A percentile compares a stretch with the other conserved stretches of the same genome.
phyloP scores from a whole-genome alignment of 108 stramenopile genomes.

The Aurantiochytrium sp. region DNA sequence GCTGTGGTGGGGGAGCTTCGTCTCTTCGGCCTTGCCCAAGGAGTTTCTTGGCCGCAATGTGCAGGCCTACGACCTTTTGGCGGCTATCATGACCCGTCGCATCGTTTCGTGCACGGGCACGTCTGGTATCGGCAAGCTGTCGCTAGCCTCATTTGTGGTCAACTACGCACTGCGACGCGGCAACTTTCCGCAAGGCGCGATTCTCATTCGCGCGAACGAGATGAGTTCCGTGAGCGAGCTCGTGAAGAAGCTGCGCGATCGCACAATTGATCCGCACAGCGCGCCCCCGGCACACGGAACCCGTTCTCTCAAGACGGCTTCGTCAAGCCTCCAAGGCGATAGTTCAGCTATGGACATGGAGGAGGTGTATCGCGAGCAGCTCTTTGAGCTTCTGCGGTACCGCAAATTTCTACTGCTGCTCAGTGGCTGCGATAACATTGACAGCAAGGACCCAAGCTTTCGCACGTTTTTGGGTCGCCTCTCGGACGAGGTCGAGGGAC shows the following conservation, averaged over 20 bases:
- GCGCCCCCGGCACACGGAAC: not conserved
- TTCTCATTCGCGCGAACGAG: not conserved
- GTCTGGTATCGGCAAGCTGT: constrained; percentile 64
- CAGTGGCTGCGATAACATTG: not conserved
- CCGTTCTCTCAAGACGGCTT: not conserved
- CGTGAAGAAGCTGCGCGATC: not conserved
- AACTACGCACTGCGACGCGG: constrained; percentile 46
- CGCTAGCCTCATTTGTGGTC: constrained; percentile 57
- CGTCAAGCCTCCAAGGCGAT: not conserved
- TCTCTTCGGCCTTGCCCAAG: constrained; percentile 63
- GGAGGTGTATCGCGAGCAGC: not conserved
- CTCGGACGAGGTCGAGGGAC: not conserved
- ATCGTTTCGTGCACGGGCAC: constrained; percentile 62
- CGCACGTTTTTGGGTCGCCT: not conserved
- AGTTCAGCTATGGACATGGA: not conserved
- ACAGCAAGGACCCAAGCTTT: not conserved
- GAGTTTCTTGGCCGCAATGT: constrained; percentile 72
- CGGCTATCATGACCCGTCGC: constrained; percentile 43
- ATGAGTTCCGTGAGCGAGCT: not conserved
- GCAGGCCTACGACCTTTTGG: constrained; percentile 62
- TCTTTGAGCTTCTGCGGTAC: not conserved
- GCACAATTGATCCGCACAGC: not conserved
- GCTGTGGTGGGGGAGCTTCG: not conserved
- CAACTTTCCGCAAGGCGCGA: not conserved
- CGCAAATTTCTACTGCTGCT: not conserved